Conservation (phyloP, 2,329 filamentous ascomycete species). For the Thielaviopsis musarum region DNA sequence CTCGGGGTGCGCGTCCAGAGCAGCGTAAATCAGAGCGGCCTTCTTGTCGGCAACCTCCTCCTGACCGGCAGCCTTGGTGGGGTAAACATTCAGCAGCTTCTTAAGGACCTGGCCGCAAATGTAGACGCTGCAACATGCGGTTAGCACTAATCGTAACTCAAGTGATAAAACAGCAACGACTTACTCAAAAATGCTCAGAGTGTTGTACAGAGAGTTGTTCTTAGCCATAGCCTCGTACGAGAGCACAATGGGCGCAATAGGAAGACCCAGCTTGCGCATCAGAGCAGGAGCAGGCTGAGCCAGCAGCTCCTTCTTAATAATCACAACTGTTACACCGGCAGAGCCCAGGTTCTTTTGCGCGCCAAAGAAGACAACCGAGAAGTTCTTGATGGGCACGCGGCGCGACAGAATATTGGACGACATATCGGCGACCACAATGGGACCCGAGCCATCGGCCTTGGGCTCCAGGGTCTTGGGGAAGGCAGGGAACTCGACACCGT, state of each 20-base stretch:
- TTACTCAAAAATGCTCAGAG: conserved; percentile 75
- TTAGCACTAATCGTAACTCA: background rate
- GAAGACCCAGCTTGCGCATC: conserved; percentile 57
- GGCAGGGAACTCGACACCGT: conserved; percentile 78
- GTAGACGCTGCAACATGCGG: conserved; percentile 44
- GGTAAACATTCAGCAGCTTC: conserved; percentile 48
- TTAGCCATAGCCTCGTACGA: conserved; percentile 74
- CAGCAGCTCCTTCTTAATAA: conserved; percentile 68
- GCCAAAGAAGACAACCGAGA: conserved; percentile 74
- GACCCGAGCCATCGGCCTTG: conserved; percentile 41
- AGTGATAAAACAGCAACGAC: conserved; percentile 16
- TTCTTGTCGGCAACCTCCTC: conserved; percentile 59
- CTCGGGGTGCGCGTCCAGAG: conserved; percentile 55
- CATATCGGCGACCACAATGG: conserved; percentile 83
- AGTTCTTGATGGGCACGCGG: conserved; percentile 60
- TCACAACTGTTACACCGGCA: conserved; percentile 71
- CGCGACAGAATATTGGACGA: conserved; percentile 82
- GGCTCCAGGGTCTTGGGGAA: conserved; percentile 49
- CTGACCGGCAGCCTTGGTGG: conserved; percentile 59
- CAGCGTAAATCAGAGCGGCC: conserved; percentile 57
- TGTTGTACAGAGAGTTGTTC: conserved; percentile 94
- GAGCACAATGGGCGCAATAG: conserved; percentile 62
- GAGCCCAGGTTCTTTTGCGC: conserved; percentile 89
- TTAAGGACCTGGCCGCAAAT: conserved; percentile 80
- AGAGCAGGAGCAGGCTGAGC: conserved; percentile 53